These are phyloP conservation scores for Ophiobolus disseminans DNA, from an alignment of 2,329 filamentous ascomycete genomes.

Conservation along the genomic window DNA sequence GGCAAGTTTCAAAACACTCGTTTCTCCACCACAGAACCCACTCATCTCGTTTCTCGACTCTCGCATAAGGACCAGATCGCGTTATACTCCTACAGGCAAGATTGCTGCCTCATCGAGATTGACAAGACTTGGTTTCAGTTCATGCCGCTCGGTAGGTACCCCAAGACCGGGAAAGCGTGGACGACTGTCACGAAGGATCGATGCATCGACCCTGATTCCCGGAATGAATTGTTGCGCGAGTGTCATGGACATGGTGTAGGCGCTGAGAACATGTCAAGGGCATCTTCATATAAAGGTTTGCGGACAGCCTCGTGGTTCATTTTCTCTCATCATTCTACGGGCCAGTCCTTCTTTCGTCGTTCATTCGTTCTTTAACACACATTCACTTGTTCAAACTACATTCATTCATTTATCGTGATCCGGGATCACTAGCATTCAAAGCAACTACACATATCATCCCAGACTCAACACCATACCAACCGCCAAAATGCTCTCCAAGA, in stretches of 20 bases:
- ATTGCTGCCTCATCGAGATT: slow-evolving; percentile 22
- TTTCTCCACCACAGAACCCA: slow-evolving; percentile 22
- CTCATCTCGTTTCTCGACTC: slow-evolving; percentile 29
- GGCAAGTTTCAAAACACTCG: slow-evolving; percentile 31
- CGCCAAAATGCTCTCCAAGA: slow-evolving; percentile 42
- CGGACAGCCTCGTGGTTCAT: slow-evolving; percentile 5
- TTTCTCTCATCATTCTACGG: slow-evolving; percentile 21
- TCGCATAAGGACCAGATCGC: slow-evolving; percentile 20
- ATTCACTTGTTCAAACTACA: slow-evolving; percentile 12
- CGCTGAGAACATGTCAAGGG: background rate
- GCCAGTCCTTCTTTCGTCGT: slow-evolving; percentile 31
- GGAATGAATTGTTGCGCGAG: slow-evolving; percentile 20
- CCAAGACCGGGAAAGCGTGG: slow-evolving; percentile 14
- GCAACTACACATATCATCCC: slow-evolving; percentile 14
- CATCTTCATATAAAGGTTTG: slow-evolving; percentile 18
- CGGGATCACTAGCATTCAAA: slow-evolving; percentile 24
- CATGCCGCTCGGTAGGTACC: slow-evolving; percentile 14
- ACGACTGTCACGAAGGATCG: slow-evolving; percentile 26
- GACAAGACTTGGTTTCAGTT: slow-evolving; percentile 15
- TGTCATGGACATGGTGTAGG: background rate
- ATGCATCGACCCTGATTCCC: slow-evolving; percentile 24
- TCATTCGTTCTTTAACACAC: slow-evolving; percentile 10
- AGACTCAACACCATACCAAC: slow-evolving; percentile 5
- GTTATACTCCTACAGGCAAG: slow-evolving; percentile 14
- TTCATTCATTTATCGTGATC: slow-evolving; percentile 29